phyloP scores from a whole-genome alignment of 805 yeast genomes.

The Candida mattraensis region DNA sequence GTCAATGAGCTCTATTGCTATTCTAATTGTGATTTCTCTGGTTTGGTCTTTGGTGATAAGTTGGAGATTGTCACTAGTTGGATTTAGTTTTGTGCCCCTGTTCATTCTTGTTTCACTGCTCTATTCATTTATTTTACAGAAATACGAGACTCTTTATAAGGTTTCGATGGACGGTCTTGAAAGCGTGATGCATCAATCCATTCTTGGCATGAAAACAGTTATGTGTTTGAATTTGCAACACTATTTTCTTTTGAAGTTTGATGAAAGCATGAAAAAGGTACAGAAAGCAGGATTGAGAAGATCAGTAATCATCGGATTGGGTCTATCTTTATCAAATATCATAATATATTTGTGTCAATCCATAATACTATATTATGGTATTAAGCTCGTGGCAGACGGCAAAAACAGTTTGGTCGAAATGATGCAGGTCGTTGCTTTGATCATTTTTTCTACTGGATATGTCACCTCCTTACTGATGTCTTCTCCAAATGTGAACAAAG shows the following conservation, averaged over 20 bases:
- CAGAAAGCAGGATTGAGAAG: conserved; percentile 46
- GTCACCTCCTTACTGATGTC: conserved; percentile 59
- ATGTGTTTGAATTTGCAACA: conserved; percentile 51
- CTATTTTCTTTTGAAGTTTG: conserved; percentile 45
- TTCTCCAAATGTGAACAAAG: conserved; percentile 79
- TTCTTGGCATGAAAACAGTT: conserved; percentile 63
- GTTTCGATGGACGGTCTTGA: conserved; percentile 54
- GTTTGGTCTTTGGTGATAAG: conserved; percentile 79
- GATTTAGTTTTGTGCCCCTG: conserved; percentile 71
- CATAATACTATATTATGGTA: conserved; percentile 75
- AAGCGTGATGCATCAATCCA: conserved; percentile 49
- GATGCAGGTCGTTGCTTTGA: conserved; percentile 67
- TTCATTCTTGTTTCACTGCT: conserved; percentile 50
- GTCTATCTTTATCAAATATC: conserved; percentile 57
- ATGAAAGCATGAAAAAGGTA: conserved; percentile 32
- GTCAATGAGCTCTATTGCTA: conserved; percentile 49
- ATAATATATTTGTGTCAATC: conserved; percentile 65
- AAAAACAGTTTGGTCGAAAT: conserved; percentile 58
- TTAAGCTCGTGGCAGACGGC: conserved; percentile 59
- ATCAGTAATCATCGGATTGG: conserved; percentile 63
- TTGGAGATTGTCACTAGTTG: conserved; percentile 86
- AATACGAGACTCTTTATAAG: conserved; percentile 62
- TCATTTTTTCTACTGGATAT: conserved; percentile 70
- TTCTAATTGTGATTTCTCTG: conserved; percentile 58
- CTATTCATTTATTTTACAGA: conserved; percentile 53